Base-by-base conservation (phyloP, 352 stramenopile genomes). In the Globisporangium spiculum region DNA sequence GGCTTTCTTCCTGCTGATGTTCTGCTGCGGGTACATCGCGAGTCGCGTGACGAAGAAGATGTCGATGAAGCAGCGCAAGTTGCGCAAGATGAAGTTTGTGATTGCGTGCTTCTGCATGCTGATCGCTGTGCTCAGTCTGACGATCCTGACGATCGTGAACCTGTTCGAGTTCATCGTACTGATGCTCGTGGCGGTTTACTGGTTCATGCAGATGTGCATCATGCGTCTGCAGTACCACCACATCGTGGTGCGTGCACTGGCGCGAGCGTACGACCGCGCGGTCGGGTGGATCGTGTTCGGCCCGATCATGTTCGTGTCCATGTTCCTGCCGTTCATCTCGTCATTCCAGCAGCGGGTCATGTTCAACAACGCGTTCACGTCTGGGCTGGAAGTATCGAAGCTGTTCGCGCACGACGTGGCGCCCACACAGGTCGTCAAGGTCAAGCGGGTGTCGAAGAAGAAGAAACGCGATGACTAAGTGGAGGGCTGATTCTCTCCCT, bases 311-410 rank as follows among this genome's bases (percentile, higher is more conserved):
- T 84, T 96, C 67, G 79, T 96, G 46, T 80, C 86, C 52, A 96
- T 96, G 88, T 96, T 96, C 79, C 69, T 96, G 74, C 88, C 88
- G 18, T 96, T 96, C 76, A 88, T 96, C 69, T 83, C 85, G 22
- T 83, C 78, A 10, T 96, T 94, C 81, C 88, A 96, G 77, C 86
- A 96, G 75, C 86, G 88, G 62, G 84, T 96, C 63, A 96, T 96
- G 88, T 96, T 96, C 71, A 96, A 96, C 79, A 93, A 91, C 67
- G 88, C 88, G 27, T 96, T 96, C 72, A 96, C 86, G 58, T 93
- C 88, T 14, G 88, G 88, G 36, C 72, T 96, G 8, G 88, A 96
- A 67, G 88, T 96, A 59, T 94, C 88, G 66, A 96, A 94, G 77
- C 85, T 96, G 36, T 94, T 96, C 67, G 79, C 88, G 22, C 86